Base-by-base conservation (phyloP, 2,329 filamentous ascomycete species). In the Ophiostoma australiae region DNA sequence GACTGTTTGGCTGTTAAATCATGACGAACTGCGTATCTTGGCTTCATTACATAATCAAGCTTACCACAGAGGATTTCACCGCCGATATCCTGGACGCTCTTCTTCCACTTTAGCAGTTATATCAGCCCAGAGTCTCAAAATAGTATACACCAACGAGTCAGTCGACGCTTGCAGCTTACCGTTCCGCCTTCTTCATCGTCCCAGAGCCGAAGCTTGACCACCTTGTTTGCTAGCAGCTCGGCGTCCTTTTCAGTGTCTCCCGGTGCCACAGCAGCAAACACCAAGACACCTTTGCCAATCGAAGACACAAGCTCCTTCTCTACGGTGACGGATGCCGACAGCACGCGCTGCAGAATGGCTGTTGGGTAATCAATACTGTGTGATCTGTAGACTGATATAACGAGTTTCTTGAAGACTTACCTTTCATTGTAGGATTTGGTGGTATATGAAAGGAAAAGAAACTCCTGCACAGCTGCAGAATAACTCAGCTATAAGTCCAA, bases 61-160 rank as follows among this genome's bases (percentile, higher is more conserved):
- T 73, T 85, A 97, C 93, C 94, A 79, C 94, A 98, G n/a, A 99
- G 87, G 35, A 99, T 86, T 79, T 98, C 95, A 69, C 95, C 95
- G 65, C 87, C 84, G 72, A 98, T 94, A 73, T 99, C 95, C 76
- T 90, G 85, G 10, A 99, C 93, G 75, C 85, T 96, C 76, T 86
- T 88, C 81, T 97, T 98, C 95, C 95, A 99, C 89, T 72, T 63
- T 6, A 5, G 52, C 6, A 20, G 1, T 27, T 7, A 8, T 63
- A 68, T 48, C 68, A 69, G 48, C 15, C 8, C 23, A 10, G 20
- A 23, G 23, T 8, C 27, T 15, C 27, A 27, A 27, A 15, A 6
- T 4, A 13, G 33, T 10, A 23, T 6, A 31, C 4, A 55, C 3
- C 20, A 33, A 15, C 10, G 11, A 13, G 8, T 4, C 55, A 61